Base-by-base conservation (phyloP, 495 filamentous ascomycete genomes). In the Lichina pygmaea region DNA sequence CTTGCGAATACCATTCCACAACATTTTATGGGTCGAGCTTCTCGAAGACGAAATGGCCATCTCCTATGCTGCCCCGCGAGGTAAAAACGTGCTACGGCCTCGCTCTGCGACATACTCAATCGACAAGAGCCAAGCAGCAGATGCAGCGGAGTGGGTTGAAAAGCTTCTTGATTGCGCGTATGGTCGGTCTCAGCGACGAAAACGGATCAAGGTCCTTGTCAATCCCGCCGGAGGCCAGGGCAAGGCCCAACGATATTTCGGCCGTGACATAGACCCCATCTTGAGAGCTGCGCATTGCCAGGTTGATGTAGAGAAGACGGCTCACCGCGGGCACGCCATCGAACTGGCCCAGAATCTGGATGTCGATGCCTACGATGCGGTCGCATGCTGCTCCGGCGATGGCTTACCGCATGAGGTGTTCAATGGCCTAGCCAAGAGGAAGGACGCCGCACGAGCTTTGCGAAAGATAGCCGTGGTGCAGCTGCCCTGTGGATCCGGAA, bases 401-500 rank as follows among this genome's bases (percentile, higher is more conserved):
- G 89, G 89, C 9, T 56, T 93, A 13, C 81, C 83, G 0, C 78
- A 93, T 54, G 86, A 97, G 59, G 80, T 93, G 10, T 93, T 93
- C 66, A 95, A 97, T 55, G 89, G 89, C 7, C 55, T 97, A 17
- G 83, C 66, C 12, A 77, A 76, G 57, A 75, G 80, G 41, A 51
- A 62, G 7, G 77, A 94, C 59, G 84, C 82, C 24, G 61, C 68
- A 41, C 70, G 67, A 42, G 89, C 86, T 0, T 57, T 97, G 50
- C 61, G 62, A 6, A 79, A 78, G 52, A 57, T 93, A n/a, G 83
- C 89, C 8, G 72, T 97, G 8, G 73, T 77, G n/a, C 73, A 92
- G 53, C 65, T 97, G 8, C 89, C 89, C 8, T 89, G 86, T 54
- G 89, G 89, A 7, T 82, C 79, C 41, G 89, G 86, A 4, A 97